phyloP scores from a whole-genome alignment of 495 filamentous ascomycete species.

The Daldinia concentrica region DNA sequence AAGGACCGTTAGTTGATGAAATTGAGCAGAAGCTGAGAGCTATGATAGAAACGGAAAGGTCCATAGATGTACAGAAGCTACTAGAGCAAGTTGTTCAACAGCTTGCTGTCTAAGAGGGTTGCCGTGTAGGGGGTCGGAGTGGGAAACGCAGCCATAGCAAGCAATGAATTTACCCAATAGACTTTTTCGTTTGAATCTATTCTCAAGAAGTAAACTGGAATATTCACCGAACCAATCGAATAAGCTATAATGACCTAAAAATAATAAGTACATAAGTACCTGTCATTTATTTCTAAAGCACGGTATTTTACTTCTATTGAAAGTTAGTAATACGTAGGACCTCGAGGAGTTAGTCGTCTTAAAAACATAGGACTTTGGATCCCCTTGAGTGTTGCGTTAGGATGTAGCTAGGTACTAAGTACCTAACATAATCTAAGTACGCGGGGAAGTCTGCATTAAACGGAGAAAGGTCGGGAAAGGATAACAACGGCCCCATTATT shows the following conservation, averaged over 20 bases:
- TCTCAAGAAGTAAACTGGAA: background rate
- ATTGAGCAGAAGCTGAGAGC: constrained; percentile 39
- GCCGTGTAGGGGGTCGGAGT: too few relatives aligned
- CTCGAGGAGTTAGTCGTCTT: too few relatives aligned
- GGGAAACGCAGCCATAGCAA: background rate
- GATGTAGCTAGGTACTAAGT: background rate
- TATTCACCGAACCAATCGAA: too few relatives aligned
- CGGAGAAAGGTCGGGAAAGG: constrained; percentile 1
- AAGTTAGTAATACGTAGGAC: too few relatives aligned
- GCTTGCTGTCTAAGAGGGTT: constrained; percentile 9
- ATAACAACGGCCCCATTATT: background rate
- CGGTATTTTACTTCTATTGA: too few relatives aligned
- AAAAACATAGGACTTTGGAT: too few relatives aligned
- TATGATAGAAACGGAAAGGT: constrained; percentile 51
- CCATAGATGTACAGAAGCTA: constrained; percentile 54
- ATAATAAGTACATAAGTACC: too few relatives aligned
- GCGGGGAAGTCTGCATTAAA: background rate
- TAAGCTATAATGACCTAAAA: too few relatives aligned
- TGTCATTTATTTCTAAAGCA: too few relatives aligned
- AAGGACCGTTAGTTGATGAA: constrained; percentile 24
- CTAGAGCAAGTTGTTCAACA: constrained; percentile 36
- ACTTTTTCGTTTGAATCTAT: background rate
- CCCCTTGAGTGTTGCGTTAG: background rate
- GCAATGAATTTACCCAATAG: background rate
- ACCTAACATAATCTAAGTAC: too few relatives aligned